Base-by-base conservation (phyloP, 108 stramenopile genomes). In the Skeletonema costatum region DNA sequence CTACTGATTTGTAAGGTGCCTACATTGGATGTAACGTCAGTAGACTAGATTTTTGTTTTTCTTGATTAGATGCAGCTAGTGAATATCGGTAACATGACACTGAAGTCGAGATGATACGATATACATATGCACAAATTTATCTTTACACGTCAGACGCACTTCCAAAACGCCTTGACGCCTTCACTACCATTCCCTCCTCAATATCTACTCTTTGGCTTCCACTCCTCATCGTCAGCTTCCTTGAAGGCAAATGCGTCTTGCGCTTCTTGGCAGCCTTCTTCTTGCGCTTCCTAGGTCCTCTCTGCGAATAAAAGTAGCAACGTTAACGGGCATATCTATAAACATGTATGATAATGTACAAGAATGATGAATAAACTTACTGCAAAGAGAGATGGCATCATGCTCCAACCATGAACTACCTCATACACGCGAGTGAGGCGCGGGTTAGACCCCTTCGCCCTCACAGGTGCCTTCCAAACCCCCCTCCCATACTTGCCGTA, bases 261-360 rank as follows among this genome's bases (percentile, higher is more conserved):
- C 39, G 39, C 39, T 41, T 46, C 44, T 46, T 46, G 16, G 44
- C 44, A 46, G 44, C 44, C 60, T 61, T 61, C 60, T 61, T 61
- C 19, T 61, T 61, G 60, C 31, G 60, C 60, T 61, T 61, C 14
- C 60, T 25, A 14, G 60, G 60, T 14, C 60, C 60, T 33, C 60
- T 61, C 60, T 46, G 5, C 39, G 13, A 11, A 25, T 3, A 16
- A 29, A 61, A 9, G 3, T 25, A 33, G 16, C 4, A 14, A 61
- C 29, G 10, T 12, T 35, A 29, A 29, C 7, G 30, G 30, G 7
- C 2, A 60, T 8, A 8, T 60, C n/a, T 35, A 35, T 5, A 41
- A 12, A 1, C 11, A 12, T 1, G 39, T 12, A 12, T 41, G 11
- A 41, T 41, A 11, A 41, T 12, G 25, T 25, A 25, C 25, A 25